Percentiles rank a stretch among this genome's conserved stretches.
These are phyloP conservation scores for Drechslera avenae DNA, from an alignment of 2,329 filamentous ascomycete genomes.

Conservation along the genomic window DNA sequence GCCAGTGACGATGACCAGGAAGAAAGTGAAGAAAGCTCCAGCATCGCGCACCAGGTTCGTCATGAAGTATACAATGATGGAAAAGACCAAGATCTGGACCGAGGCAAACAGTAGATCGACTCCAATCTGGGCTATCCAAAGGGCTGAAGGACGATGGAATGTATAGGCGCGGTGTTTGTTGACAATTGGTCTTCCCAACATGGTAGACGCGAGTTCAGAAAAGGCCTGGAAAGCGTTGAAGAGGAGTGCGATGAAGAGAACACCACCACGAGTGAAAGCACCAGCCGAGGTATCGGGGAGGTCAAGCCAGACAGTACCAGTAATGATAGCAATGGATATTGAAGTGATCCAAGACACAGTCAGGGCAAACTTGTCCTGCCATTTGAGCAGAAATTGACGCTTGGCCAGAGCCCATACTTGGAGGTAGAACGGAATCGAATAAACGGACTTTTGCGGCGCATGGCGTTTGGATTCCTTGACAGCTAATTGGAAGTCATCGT, in stretches of 20 bases:
- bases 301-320: conserved; percentile 79
- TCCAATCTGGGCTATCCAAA: conserved; percentile 83
- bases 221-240: conserved; percentile 92
- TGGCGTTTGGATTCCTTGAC: conserved; percentile 80
- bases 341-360: conserved; percentile 72
- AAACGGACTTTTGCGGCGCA: conserved; percentile 74
- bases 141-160: conserved; percentile 79
- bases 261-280: conserved; percentile 80
- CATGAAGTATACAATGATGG: conserved; percentile 59
- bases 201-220: conserved; percentile 74
- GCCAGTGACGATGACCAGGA: conserved; percentile 50
- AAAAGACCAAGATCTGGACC: conserved; percentile 64
- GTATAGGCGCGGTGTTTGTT: conserved; percentile 86
- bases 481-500: conserved; percentile 77
- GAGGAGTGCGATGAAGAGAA: conserved; percentile 77
- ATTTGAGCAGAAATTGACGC: conserved; percentile 82
- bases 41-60: conserved; percentile 53
- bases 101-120: conserved; percentile 77
- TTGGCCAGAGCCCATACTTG: conserved; percentile 85
- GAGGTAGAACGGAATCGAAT: conserved; percentile 80
- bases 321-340: conserved; percentile 76
- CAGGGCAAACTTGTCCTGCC: conserved; percentile 82
- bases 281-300: conserved; percentile 67
- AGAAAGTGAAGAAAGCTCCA: conserved; percentile 56
- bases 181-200: conserved; percentile 76